A percentile compares a stretch with the other conserved stretches of the same genome.
Evolutionary conservation across 768 basidiomycete genomes (phyloP).

Genomic region (Rubroboletus pulcherrimus): DNA sequence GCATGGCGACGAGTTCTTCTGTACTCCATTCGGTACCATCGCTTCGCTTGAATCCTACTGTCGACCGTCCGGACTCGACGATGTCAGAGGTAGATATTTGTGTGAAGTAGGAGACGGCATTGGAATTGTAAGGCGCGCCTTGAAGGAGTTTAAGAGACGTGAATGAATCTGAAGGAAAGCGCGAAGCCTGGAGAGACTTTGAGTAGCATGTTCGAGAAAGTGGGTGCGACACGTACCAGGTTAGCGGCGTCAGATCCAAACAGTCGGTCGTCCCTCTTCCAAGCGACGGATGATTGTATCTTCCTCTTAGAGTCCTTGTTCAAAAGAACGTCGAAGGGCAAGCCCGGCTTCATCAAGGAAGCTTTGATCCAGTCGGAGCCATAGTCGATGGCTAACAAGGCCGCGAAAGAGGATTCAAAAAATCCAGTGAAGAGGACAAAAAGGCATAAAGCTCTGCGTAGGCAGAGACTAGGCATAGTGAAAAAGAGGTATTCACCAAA

Average conservation of each 20-base stretch:
- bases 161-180: conserved; percentile 88
- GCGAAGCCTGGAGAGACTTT: conserved; percentile 61
- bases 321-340: conserved; percentile 92
- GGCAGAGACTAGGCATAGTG: conserved; percentile 21
- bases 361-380: conserved; percentile 98
- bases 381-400: conserved; percentile 96
- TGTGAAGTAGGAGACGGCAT: conserved; percentile 53
- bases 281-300: conserved; percentile 83
- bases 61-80: conserved; percentile 52
- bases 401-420: conserved; percentile 47
- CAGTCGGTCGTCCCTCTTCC: conserved; percentile 86
- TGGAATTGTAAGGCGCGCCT: conserved; percentile 61
- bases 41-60: conserved; percentile 55
- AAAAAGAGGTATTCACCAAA: conserved; percentile 15
- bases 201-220: background rate
- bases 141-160: conserved; percentile 81
- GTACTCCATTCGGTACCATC: conserved; percentile 71
- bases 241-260: conserved; percentile 89
- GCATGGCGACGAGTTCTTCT: conserved; percentile 93
- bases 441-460: conserved; percentile 27
- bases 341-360: conserved; percentile 88
- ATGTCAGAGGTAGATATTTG: conserved; percentile 54
- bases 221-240: conserved; percentile 53
- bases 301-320: conserved; percentile 98
- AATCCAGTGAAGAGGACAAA: conserved; percentile 21